A percentile compares a stretch with the other conserved stretches of the same genome.
These are phyloP conservation scores for Nitzschia inconspicua DNA, from an alignment of 108 stramenopile species.

Conservation along the genomic window DNA sequence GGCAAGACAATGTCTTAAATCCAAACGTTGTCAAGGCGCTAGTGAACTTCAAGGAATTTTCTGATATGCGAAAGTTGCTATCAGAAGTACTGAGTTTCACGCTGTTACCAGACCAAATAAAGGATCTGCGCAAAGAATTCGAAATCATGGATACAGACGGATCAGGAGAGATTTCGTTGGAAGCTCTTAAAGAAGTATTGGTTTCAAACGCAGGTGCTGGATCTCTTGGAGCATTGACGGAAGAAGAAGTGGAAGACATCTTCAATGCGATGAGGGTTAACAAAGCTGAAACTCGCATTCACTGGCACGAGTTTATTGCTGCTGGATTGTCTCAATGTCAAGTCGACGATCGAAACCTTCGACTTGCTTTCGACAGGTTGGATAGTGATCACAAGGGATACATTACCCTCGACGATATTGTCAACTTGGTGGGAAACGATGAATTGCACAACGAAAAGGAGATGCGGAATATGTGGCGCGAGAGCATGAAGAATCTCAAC, in stretches of 20 bases:
- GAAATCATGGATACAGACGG: conserved; percentile 72
- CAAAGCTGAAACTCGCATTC: conserved; percentile 65
- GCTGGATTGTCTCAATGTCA: conserved; percentile 74
- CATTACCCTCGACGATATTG: conserved; percentile 60
- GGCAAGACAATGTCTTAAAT: conserved; percentile 41
- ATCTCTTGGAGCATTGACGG: conserved; percentile 63
- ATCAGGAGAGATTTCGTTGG: conserved; percentile 70
- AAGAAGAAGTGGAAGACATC: conserved; percentile 77
- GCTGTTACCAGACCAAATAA: conserved; percentile 73
- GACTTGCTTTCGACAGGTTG: conserved; percentile 73
- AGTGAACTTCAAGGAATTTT: conserved; percentile 71
- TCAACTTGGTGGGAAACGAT: conserved; percentile 69
- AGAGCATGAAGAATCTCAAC: conserved; percentile 56
- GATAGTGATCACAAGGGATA: conserved; percentile 74
- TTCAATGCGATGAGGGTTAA: conserved; percentile 80
- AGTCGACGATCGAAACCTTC: conserved; percentile 78
- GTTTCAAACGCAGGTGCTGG: conserved; percentile 72
- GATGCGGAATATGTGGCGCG: conserved; percentile 62
- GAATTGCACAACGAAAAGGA: conserved; percentile 56
- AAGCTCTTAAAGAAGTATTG: conserved; percentile 64
- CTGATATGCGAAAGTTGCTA: conserved; percentile 73
- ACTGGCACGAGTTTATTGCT: conserved; percentile 85
- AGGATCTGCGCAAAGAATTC: conserved; percentile 74
- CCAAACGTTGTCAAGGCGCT: conserved; percentile 69
- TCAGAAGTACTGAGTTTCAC: conserved; percentile 83